These are phyloP conservation scores for Colletotrichum lentis DNA, from an alignment of 2,329 filamentous ascomycete genomes.

Conservation along the genomic window DNA sequence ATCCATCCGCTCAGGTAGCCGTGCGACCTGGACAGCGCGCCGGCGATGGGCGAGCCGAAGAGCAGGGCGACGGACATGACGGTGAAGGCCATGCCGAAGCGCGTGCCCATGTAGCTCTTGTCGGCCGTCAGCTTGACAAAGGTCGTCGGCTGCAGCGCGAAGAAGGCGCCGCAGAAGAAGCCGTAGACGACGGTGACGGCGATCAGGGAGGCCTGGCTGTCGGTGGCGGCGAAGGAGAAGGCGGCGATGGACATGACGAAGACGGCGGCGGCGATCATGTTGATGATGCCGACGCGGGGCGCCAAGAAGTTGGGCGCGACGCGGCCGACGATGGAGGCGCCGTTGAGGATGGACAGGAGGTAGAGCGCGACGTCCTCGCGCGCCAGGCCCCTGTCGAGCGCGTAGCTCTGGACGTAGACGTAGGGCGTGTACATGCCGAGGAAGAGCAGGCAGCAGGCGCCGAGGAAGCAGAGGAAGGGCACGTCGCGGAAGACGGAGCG, in stretches of 20 bases:
- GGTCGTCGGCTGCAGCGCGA: slow-evolving; percentile 50
- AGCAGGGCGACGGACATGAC: slow-evolving; percentile 44
- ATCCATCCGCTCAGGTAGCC: slow-evolving; percentile 36
- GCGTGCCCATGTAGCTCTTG: slow-evolving; percentile 47
- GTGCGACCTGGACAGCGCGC: slow-evolving; percentile 41
- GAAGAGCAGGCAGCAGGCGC: slow-evolving; percentile 52
- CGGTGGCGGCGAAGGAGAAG: slow-evolving; percentile 21
- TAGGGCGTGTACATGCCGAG: slow-evolving; percentile 58
- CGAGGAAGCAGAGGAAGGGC: slow-evolving; percentile 49
- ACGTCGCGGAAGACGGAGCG: slow-evolving; percentile 48
- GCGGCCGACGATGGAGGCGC: slow-evolving; percentile 55
- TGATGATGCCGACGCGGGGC: slow-evolving; percentile 47
- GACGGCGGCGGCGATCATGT: slow-evolving; percentile 39
- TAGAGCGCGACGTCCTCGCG: slow-evolving; percentile 48
- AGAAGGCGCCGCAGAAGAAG: slow-evolving; percentile 46
- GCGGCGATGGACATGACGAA: slow-evolving; percentile 39
- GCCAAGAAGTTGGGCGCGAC: slow-evolving; percentile 52
- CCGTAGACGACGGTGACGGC: slow-evolving; percentile 37
- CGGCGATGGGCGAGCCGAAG: slow-evolving; percentile 46
- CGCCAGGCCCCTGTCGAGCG: slow-evolving; percentile 48
- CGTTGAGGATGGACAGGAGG: slow-evolving; percentile 56
- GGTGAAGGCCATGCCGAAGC: slow-evolving; percentile 51
- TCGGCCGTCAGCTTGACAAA: slow-evolving; percentile 48
- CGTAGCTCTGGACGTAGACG: slow-evolving; percentile 56
- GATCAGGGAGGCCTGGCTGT: slow-evolving; percentile 32